Evolutionary conservation across 495 filamentous ascomycete genomes (phyloP).

Genomic region (Hyaloscypha hepaticicola): DNA sequence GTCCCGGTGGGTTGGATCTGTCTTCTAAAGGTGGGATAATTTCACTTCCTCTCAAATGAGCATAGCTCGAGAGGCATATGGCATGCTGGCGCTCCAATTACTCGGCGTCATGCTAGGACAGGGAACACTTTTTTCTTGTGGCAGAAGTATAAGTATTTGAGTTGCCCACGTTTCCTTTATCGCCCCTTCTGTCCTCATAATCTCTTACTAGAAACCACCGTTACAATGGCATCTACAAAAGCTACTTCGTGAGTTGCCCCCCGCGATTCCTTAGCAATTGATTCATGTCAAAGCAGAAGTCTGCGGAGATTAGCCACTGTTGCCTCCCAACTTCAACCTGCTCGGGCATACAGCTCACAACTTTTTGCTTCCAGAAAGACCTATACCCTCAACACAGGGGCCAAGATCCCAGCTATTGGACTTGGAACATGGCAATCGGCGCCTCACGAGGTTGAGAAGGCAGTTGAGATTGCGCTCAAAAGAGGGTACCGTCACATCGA

Average conservation of each 20-base stretch:
- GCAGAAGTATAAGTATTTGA: slow-evolving; percentile 19
- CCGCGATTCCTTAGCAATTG: neutral
- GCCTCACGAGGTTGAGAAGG: slow-evolving; percentile 56
- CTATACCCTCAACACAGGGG: slow-evolving; percentile 76
- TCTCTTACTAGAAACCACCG: neutral
- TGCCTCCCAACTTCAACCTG: slow-evolving; percentile 12
- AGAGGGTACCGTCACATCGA: slow-evolving; percentile 67
- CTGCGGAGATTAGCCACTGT: slow-evolving; percentile 24
- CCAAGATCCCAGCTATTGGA: slow-evolving; percentile 72
- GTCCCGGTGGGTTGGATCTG: neutral
- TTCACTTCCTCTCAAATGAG: neutral
- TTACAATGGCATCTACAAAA: slow-evolving; percentile 21
- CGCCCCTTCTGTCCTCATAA: neutral
- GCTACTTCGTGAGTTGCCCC: slow-evolving; percentile 21
- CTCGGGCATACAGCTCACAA: slow-evolving; percentile 27
- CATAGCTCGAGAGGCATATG: neutral
- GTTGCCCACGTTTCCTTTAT: slow-evolving; percentile 6
- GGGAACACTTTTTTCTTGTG: neutral
- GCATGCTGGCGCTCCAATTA: neutral
- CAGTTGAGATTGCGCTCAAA: slow-evolving; percentile 56
- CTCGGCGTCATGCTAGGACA: slow-evolving; percentile 1
- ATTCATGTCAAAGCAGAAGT: slow-evolving; percentile 30
- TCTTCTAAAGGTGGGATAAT: slow-evolving; percentile 8
- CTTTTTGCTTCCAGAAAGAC: slow-evolving; percentile 24
- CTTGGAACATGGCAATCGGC: slow-evolving; percentile 77